Evolutionary conservation across 1,284 basidiomycete genomes (phyloP).

Genomic region (Naganishia albida): DNA sequence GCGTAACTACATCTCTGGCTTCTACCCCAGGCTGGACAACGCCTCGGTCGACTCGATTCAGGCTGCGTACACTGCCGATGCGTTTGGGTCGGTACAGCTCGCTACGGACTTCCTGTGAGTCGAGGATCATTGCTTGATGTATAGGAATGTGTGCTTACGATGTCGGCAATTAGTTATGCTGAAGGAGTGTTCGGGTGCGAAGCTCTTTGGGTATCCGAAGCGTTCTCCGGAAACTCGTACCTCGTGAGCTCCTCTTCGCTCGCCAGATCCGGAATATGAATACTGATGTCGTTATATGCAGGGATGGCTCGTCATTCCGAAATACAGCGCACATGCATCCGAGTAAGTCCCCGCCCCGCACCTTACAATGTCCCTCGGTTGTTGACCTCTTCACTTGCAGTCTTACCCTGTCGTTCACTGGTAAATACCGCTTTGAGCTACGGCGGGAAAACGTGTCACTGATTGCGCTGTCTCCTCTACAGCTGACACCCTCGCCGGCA

Average conservation of each 20-base stretch:
- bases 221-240: slow-evolving; percentile 19
- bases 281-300: not conserved
- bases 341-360: slow-evolving; percentile 13
- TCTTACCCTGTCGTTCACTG: slow-evolving; percentile 1
- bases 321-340: slow-evolving; percentile 1
- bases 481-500: not conserved
- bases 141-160: not conserved
- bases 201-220: slow-evolving; percentile 19
- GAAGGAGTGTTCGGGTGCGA: slow-evolving; percentile 27
- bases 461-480: not conserved
- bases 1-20: not conserved
- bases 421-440: not conserved
- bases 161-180: slow-evolving; percentile 1
- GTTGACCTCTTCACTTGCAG: not conserved
- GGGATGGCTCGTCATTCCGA: slow-evolving; percentile 24
- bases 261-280: not conserved
- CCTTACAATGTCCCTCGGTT: too few species aligned
- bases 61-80: slow-evolving; percentile 8
- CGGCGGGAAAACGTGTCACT: not conserved
- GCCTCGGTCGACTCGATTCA: slow-evolving; percentile 4
- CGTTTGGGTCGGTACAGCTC: slow-evolving; percentile 21
- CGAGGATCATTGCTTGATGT: too few species aligned
- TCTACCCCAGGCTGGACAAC: slow-evolving; percentile 6
- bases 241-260: not conserved
- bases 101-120: slow-evolving; percentile 27